Evolutionary conservation across 2,329 filamentous ascomycete genomes (phyloP), one percentile per base, ranked within the genome.

Genomic region (Trichoderma hamatum): DNA sequence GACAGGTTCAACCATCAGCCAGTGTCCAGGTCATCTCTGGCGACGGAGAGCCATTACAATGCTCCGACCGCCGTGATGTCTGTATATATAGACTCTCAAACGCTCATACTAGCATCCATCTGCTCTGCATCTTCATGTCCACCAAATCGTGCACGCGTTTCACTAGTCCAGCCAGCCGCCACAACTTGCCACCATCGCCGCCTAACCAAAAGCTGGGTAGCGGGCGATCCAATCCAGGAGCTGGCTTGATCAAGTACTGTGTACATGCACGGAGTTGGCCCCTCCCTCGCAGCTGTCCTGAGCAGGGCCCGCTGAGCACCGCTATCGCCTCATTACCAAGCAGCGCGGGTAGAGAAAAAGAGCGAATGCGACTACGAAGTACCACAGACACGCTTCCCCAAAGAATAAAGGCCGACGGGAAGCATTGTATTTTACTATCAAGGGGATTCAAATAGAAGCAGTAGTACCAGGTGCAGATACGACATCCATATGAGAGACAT

Each of bases 311-410:
- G 43, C 60, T 63, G 60, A 52, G 46, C 60, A 63, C 43, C 60
- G 60, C 51, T 56, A 46, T 56, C 62, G 51, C 51, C 62, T 55
- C 26, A 65, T 64, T 64, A 56, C 51, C 62, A 65, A 65, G 52
- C 61, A 24, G n/a, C 24, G 54, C 39, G 51, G 51, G 9, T 24
- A 30, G 26, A 54, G 26, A 9, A 21, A 49, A 49, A 30, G 24
- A 26, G 5, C 14, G 24, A 54, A 54, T 54, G 51, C 51, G 14
- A 54, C 51, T 54, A 24, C 21, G 51, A 26, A 26, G 24, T 26
- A 19, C 9, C n/a, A 39, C 21, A 26, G 36, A 46, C 36, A 26
- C 58, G 43, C 10, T 30, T 30, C 30, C 30, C 30, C 30, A 30
- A 30, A 28, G 24, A 51, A 52, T 36, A 7, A 52, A 63, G 30